Evolutionary conservation across 768 basidiomycete genomes (phyloP).

Genomic region (Goffeauzyma gilvescens): DNA sequence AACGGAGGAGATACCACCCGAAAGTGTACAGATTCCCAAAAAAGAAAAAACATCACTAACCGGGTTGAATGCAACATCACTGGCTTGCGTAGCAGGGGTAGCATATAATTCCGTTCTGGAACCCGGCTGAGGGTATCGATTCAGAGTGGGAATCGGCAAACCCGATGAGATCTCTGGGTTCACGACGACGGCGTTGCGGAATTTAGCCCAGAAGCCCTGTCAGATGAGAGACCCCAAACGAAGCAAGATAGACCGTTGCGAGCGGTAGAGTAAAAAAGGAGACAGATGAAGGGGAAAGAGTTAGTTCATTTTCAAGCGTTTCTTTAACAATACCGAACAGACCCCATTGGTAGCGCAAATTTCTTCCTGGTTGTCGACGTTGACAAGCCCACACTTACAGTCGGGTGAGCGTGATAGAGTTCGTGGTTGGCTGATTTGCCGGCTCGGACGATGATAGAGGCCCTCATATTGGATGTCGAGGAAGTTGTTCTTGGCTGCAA

Average conservation of each 20-base stretch:
- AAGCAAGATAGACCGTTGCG: too few relatives aligned
- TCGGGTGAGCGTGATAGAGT: constrained; percentile 47
- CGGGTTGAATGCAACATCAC: constrained; percentile 23
- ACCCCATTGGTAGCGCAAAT: too few relatives aligned
- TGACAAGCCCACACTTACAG: constrained; percentile 15
- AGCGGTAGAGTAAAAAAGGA: too few relatives aligned
- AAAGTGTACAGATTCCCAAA: not conserved
- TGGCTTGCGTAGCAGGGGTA: constrained; percentile 75
- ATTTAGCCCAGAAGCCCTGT: constrained; percentile 92
- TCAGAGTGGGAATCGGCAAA: constrained; percentile 51
- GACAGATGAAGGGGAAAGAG: too few relatives aligned
- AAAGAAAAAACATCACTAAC: constrained; percentile 10
- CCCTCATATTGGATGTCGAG: constrained; percentile 2
- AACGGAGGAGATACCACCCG: too few relatives aligned
- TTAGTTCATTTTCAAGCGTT: too few relatives aligned
- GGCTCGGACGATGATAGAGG: constrained; percentile 21
- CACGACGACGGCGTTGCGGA: constrained; percentile 43
- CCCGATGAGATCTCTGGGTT: constrained; percentile 84
- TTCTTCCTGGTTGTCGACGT: too few relatives aligned
- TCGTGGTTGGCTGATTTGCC: constrained; percentile 72
- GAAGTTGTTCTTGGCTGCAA: too few relatives aligned
- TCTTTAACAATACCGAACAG: too few relatives aligned
- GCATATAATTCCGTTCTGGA: constrained; percentile 70
- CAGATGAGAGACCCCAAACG: too few relatives aligned
- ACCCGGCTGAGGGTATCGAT: constrained; percentile 73